phyloP scores from a whole-genome alignment of 2,329 filamentous ascomycete species.

The Pestalotiopsis fici region DNA sequence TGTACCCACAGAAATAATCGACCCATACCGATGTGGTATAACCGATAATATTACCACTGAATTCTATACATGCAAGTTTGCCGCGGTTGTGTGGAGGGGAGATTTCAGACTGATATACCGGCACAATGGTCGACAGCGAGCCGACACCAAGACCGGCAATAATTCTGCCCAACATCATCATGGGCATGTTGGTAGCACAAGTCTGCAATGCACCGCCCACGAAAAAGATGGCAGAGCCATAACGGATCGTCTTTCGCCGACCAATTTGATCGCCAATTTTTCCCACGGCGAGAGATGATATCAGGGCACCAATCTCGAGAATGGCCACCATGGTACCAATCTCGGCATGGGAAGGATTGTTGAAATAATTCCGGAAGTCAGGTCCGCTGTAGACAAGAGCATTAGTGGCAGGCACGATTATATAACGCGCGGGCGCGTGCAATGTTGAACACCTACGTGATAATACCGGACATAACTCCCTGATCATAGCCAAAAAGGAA shows the following conservation, averaged over 20 bases:
- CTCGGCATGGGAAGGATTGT: constrained; percentile 82
- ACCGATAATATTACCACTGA: constrained; percentile 93
- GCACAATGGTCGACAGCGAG: constrained; percentile 87
- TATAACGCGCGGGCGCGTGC: not conserved
- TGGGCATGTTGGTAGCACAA: constrained; percentile 77
- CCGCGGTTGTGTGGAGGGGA: constrained; percentile 95
- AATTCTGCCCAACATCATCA: constrained; percentile 86
- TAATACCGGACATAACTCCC: constrained; percentile 80
- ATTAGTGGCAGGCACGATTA: not conserved
- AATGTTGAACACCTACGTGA: constrained; percentile 51
- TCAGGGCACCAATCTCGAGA: constrained; percentile 88
- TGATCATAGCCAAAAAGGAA: constrained; percentile 91
- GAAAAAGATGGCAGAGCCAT: constrained; percentile 87
- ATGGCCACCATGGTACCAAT: constrained; percentile 98
- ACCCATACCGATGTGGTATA: constrained; percentile 98
- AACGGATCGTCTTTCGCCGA: constrained; percentile 85
- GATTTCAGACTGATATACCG: constrained; percentile 92
- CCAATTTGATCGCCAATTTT: constrained; percentile 91
- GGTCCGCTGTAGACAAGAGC: constrained; percentile 60
- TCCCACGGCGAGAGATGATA: constrained; percentile 84
- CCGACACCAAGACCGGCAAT: constrained; percentile 86
- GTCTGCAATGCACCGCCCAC: constrained; percentile 84
- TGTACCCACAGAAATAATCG: constrained; percentile 94
- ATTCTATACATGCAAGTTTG: constrained; percentile 96
- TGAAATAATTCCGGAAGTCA: constrained; percentile 90